Percentiles rank a stretch among this genome's conserved stretches.
Conservation (phyloP, 2,329 filamentous ascomycete genomes). For the Aspergillus sp. region DNA sequence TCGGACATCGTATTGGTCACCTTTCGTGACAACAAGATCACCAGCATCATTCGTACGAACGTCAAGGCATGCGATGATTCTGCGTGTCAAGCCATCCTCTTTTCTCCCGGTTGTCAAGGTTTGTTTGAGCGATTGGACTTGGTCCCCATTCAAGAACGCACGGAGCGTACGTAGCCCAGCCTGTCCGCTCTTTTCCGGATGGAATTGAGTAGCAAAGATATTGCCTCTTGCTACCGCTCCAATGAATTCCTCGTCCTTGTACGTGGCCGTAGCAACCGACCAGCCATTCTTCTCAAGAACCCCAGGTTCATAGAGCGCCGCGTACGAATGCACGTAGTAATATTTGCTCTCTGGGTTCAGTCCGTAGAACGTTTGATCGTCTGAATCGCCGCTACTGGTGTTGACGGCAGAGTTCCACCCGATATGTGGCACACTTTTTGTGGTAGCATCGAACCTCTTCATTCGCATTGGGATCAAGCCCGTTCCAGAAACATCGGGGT, state of each 20-base stretch:
- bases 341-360: conserved; percentile 80
- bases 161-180: conserved; percentile 78
- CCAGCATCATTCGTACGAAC: conserved; percentile 90
- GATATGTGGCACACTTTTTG: conserved; percentile 96
- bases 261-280: conserved; percentile 83
- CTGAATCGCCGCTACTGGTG: conserved; percentile 34
- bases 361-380: conserved; percentile 62
- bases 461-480: conserved; percentile 66
- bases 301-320: conserved; percentile 65
- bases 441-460: conserved; percentile 65
- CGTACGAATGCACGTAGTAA: conserved; percentile 98
- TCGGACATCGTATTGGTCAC: conserved; percentile 96
- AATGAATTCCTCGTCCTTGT: conserved; percentile 83
- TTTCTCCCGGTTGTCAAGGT: conserved; percentile 13
- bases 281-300: conserved; percentile 76
- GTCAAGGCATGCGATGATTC: conserved; percentile 92
- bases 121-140: conserved; percentile 47
- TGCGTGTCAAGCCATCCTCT: conserved; percentile 71
- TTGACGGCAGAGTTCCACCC: conserved; percentile 88
- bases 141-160: conserved; percentile 73
- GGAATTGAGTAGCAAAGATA: conserved; percentile 88
- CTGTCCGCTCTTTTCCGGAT: conserved; percentile 92
- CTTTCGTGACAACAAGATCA: conserved; percentile 95
- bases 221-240: conserved; percentile 83
- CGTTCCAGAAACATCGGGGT: conserved; percentile 63